Base-by-base conservation (phyloP, 768 basidiomycete genomes). In the Sporobolomyces pararoseus region DNA sequence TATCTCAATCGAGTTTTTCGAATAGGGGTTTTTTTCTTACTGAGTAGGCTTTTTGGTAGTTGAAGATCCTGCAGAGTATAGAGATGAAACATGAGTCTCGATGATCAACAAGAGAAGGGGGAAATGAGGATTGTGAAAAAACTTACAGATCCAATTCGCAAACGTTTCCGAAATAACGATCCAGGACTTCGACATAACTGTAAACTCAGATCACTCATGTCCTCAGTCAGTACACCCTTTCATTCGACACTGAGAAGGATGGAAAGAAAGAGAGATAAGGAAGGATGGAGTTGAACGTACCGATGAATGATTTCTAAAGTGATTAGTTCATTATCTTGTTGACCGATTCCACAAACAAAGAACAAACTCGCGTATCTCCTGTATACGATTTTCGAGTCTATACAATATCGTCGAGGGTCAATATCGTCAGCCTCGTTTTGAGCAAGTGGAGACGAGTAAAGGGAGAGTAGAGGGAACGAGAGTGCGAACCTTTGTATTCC, bases 41-140 rank as follows among this genome's bases (percentile, higher is more conserved):
- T 6, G 90, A 86, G 78, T 92, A 96, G 2, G 94, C 95, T 79
- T 92, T 90, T 78, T 97, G 90, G 79, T 97, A 97, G 82, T 96
- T 96, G 85, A 96, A 98, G 75, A 97, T 95, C 62, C 91, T 93
- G 73, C 6, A 3, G 14, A 3, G 21, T n/a, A 21, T 7, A 27
- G 13, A 34, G 46, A 34, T 7, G 6, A 23, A 21, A n/a, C 14
- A 39, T 63, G 29, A 57, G 61, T 6, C 19, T 14, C 12, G 19
- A 12, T 58, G 5, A 7, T 21, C 35, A 13, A 14, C 16, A 13
- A 12, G 14, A 27, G 25, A 7, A 65, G 31, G n/a, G 23, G 58
- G 47, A 1, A 25, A 25, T 34, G 47, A n/a, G 25, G n/a, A n/a
- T n/a, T n/a, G n/a, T n/a, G n/a, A 27, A 31, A 46, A 13, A 2